Evolutionary conservation across 2,329 filamentous ascomycete genomes (phyloP), one percentile per base, ranked within the genome.

Genomic region (Teratosphaeria nubilosa): DNA sequence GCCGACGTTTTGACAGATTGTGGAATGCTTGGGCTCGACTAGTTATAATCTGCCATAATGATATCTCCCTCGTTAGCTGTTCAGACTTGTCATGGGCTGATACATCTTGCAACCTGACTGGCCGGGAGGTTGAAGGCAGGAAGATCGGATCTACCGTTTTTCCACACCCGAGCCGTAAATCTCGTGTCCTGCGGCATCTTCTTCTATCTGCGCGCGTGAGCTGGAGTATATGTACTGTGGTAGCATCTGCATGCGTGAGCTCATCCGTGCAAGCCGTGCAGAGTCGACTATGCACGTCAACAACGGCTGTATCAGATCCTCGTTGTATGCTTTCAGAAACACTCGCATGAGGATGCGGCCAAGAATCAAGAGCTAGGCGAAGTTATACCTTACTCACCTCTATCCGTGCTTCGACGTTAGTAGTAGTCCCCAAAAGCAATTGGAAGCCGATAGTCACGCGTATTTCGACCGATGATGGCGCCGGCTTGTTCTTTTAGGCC

Each of bases 401-500:
- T 20, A 48, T 48, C 41, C 20, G 22, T 48, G 41, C 41, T n/a
- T 48, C 41, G n/a, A 48, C 34, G 41, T 13, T 37, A 16, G 34
- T 37, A 37, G 34, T 22, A 20, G 5, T 48, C 16, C 20, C 41
- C 9, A 22, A 20, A 11, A 41, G 5, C 34, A 2, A 9, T 34
- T 14, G 6, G 32, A 34, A 41, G 34, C 16, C 34, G 34, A 41
- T 41, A 14, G 34, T 16, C 34, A 41, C 34, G 34, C 16, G 13
- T 41, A 14, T 41, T 6, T 16, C n/a, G 41, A 48, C 41, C 4
- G 9, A 20, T 11, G 16, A 48, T 48, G 41, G 41, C 16, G 6
- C 5, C n/a, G 5, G n/a, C 41, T 20, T 30, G 22, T 54, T 57
- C 65, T 45, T 80, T 78, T 66, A 67, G 70, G 56, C 77, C 78